phyloP scores from a whole-genome alignment of 371 early-diverging fungal genomes.

The Mycotypha africana region DNA sequence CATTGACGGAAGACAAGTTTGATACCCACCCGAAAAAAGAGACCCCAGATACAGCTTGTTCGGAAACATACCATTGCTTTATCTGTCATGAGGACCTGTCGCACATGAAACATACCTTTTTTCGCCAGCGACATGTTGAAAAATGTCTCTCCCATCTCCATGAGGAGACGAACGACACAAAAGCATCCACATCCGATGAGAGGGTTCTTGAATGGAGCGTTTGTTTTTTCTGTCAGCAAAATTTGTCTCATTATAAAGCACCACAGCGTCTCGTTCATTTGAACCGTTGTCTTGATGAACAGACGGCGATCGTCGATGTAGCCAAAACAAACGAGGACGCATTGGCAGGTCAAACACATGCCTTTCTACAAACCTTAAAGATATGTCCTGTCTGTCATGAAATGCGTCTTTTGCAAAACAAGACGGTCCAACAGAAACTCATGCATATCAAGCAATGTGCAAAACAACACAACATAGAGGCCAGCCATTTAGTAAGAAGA shows the following conservation, averaged over 20 bases:
- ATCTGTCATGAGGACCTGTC: constrained; percentile 20
- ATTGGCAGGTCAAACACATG: constrained; percentile 17
- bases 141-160: constrained; percentile 9
- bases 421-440: constrained; percentile 13
- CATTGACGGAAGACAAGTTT: no score
- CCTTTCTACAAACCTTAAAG: constrained; percentile 13
- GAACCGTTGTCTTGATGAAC: constrained; percentile 24
- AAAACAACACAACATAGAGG: constrained; percentile 5
- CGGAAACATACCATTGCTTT: constrained; percentile 25
- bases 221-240: constrained; percentile 32
- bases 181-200: no score
- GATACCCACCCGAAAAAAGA: no score
- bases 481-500: no score
- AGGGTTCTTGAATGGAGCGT: constrained; percentile 12
- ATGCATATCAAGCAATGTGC: constrained; percentile 22
- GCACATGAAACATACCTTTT: constrained; percentile 9
- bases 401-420: constrained; percentile 2
- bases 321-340: constrained; percentile 5
- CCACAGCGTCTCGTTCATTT: constrained; percentile 18
- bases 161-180: no score
- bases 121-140: constrained; percentile 30
- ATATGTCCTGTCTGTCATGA: constrained; percentile 30
- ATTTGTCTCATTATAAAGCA: constrained; percentile 10
- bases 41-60: no score
- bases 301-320: constrained; percentile 1